A percentile compares a stretch with the other conserved stretches of the same genome.
phyloP scores from a whole-genome alignment of 345 rosid species.

The Populus deltoides region DNA sequence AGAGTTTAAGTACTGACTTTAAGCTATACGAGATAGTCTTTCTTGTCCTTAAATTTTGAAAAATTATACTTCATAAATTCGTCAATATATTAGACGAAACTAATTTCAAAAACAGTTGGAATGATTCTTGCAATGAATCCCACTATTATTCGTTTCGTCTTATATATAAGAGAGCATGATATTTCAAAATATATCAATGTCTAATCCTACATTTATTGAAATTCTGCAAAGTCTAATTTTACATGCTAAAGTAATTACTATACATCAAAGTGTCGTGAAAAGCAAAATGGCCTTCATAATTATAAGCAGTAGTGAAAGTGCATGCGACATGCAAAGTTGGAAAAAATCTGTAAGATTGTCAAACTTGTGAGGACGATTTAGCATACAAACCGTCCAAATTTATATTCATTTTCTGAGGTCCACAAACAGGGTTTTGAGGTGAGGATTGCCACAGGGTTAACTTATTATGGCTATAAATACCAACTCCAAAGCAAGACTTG shows the following conservation, averaged over 20 bases:
- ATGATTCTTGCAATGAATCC: not conserved
- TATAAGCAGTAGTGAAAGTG: not conserved
- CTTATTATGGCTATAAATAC: slow-evolving; percentile 14
- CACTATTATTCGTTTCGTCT: not conserved
- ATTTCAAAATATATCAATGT: not conserved
- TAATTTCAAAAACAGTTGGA: not conserved
- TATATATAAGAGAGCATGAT: not conserved
- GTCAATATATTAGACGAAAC: not conserved
- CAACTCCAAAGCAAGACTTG: not conserved
- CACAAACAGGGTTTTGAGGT: slow-evolving; percentile 2
- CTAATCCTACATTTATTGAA: not conserved
- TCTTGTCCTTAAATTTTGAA: not conserved
- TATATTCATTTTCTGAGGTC: not conserved
- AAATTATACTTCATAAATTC: not conserved
- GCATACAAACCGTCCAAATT: slow-evolving; percentile 7
- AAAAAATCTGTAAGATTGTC: not conserved
- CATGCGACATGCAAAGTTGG: not conserved
- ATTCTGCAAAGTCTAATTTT: not conserved
- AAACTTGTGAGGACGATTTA: not conserved
- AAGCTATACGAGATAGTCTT: not conserved
- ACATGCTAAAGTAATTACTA: not conserved
- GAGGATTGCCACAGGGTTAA: not conserved
- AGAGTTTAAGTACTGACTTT: no score
- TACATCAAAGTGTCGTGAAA: not conserved
- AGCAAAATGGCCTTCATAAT: not conserved